These are phyloP conservation scores for Corchorus capsularis DNA, from an alignment of 345 rosid species.

Conservation along the genomic window DNA sequence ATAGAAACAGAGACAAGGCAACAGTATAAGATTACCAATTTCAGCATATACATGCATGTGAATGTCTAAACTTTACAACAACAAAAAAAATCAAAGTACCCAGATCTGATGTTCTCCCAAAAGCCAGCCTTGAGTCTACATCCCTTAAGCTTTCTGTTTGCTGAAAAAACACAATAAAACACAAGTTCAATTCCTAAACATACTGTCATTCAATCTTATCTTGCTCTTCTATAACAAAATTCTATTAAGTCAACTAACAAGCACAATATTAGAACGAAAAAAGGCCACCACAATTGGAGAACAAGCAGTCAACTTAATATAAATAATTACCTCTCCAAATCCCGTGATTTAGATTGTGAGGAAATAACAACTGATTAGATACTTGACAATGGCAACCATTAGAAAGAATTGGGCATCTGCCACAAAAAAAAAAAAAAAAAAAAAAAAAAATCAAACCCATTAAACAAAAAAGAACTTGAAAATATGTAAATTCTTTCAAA, in stretches of 20 bases:
- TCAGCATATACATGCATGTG: not conserved
- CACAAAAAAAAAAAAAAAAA: too few relatives aligned
- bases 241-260: not conserved
- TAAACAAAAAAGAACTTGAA: too few relatives aligned
- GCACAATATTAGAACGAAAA: too few relatives aligned
- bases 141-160: constrained; percentile 52
- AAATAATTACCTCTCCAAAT: constrained; percentile 37
- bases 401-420: constrained; percentile 37
- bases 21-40: not conserved
- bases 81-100: constrained; percentile 41
- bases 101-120: constrained; percentile 84
- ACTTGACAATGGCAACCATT: constrained; percentile 20
- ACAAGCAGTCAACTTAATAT: too few relatives aligned
- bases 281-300: too few relatives aligned
- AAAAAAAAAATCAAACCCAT: too few relatives aligned
- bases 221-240: not conserved
- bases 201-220: not conserved
- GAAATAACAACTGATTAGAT: constrained; percentile 26
- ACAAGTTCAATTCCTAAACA: constrained; percentile 2
- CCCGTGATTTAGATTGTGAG: constrained; percentile 17
- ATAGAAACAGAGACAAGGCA: not conserved
- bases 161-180: constrained; percentile 44
- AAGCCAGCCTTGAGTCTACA: constrained; percentile 59
- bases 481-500: not conserved
- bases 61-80: not conserved